A percentile compares a stretch with the other conserved stretches of the same genome.
Conservation (phyloP, 1,284 basidiomycete genomes). For the Ceratobasidium sp. region DNA sequence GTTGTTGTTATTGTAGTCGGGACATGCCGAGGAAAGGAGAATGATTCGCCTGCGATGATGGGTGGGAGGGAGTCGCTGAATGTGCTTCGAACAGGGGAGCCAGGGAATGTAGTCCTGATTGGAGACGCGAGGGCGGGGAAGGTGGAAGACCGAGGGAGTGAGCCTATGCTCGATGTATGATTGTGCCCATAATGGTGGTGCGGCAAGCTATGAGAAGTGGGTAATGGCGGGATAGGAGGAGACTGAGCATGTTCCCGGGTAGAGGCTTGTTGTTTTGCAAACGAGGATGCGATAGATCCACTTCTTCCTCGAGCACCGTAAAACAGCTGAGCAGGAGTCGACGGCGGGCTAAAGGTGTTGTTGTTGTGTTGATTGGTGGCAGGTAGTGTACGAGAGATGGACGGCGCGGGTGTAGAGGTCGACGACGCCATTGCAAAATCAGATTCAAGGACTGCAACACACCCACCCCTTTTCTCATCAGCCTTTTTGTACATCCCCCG, state of each 20-base stretch:
- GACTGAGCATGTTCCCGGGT: conserved; percentile 13
- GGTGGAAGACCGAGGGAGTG: conserved; percentile 27
- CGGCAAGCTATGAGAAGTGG: background rate
- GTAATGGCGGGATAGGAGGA: conserved; percentile 26
- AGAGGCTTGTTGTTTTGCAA: conserved; percentile 31
- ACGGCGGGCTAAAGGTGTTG: background rate
- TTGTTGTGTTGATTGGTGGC: background rate
- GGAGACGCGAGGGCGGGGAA: conserved; percentile 30
- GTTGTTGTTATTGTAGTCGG: background rate
- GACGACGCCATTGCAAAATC: conserved; percentile 25
- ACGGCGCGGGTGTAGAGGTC: conserved; percentile 11
- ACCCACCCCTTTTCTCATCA: background rate
- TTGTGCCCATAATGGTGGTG: conserved; percentile 3
- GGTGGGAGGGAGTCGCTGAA: conserved; percentile 18
- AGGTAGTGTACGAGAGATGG: background rate
- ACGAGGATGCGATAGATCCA: conserved; percentile 37
- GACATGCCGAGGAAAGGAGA: background rate
- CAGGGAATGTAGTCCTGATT: conserved; percentile 15
- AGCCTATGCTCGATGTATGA: conserved; percentile 19
- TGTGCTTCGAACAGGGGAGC: conserved; percentile 20
- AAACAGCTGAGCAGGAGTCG: conserved; percentile 32
- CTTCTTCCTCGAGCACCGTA: conserved; percentile 36
- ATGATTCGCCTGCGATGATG: conserved; percentile 33
- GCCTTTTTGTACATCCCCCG: no score
- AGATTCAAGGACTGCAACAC: conserved; percentile 9